A percentile compares a stretch with the other conserved stretches of the same genome.
Evolutionary conservation across 1,139 yeast species (phyloP).

Genomic region (Nakaseomyces bracarensis): DNA sequence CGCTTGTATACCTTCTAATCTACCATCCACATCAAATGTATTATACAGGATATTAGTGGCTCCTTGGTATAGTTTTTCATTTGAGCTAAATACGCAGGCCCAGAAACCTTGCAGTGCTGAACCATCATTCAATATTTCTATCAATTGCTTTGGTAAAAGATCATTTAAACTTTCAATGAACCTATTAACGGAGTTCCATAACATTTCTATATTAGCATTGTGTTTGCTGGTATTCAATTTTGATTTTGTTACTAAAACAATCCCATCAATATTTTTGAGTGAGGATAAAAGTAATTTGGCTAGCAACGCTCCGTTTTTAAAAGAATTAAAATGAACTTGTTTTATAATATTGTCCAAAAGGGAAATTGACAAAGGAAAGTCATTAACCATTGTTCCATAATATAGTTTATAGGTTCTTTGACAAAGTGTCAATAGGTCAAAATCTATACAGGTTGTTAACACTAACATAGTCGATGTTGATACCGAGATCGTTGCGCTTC

Average conservation of each 20-base stretch:
- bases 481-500: constrained; percentile 27
- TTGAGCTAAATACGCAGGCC: constrained; percentile 60
- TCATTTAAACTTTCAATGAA: constrained; percentile 35
- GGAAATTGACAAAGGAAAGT: constrained; percentile 36
- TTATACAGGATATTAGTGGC: constrained; percentile 69
- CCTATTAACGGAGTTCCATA: constrained; percentile 25
- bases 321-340: constrained; percentile 35
- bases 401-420: constrained; percentile 44
- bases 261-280: constrained; percentile 38
- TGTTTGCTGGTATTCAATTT: constrained; percentile 21
- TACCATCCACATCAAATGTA: constrained; percentile 66
- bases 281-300: constrained; percentile 39
- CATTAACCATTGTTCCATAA: constrained; percentile 29
- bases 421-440: constrained; percentile 50
- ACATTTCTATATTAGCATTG: constrained; percentile 24
- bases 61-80: constrained; percentile 47
- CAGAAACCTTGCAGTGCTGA: constrained; percentile 48
- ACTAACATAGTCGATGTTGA: constrained; percentile 38
- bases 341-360: constrained; percentile 40
- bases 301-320: constrained; percentile 36
- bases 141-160: constrained; percentile 40
- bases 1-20: constrained; percentile 61
- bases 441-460: constrained; percentile 41
- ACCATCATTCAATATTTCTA: constrained; percentile 35
- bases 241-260: constrained; percentile 32